These are phyloP conservation scores for Dioscorea cayenensis DNA, from an alignment of 116 monocot genomes.

Conservation along the genomic window DNA sequence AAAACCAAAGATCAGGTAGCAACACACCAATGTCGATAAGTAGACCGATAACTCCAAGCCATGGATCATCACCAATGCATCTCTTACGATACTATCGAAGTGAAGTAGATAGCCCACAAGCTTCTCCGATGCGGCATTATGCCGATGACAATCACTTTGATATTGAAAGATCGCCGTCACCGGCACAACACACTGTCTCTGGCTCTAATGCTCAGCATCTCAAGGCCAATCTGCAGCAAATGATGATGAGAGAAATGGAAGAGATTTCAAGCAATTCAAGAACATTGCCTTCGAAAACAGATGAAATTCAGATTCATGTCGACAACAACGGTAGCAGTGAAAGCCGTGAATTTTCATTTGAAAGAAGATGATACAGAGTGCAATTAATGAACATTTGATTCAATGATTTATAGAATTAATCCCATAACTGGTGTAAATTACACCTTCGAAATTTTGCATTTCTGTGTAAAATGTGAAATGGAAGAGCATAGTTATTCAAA, in stretches of 20 bases:
- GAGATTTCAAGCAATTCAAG: not conserved
- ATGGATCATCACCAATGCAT: slow-evolving; percentile 15
- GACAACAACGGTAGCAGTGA: not conserved
- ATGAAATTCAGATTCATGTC: not conserved
- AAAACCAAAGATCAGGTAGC: slow-evolving; percentile 10
- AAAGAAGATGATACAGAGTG: not conserved
- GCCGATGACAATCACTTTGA: not conserved
- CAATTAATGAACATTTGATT: not conserved
- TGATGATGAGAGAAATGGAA: not conserved
- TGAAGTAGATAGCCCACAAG: not conserved
- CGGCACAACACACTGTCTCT: not conserved
- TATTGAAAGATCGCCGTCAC: not conserved
- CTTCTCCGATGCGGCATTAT: not conserved
- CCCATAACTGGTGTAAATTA: too few species aligned
- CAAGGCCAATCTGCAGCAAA: not conserved
- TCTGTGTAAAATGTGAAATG: too few species aligned
- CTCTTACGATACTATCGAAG: not conserved
- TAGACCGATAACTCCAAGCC: slow-evolving; percentile 1
- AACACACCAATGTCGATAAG: slow-evolving; percentile 4
- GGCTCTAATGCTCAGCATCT: not conserved
- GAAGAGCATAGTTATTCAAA: too few species aligned
- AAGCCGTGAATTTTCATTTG: not conserved
- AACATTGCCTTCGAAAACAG: not conserved
- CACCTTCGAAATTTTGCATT: too few species aligned
- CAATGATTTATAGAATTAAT: too few species aligned